A percentile compares a stretch with the other conserved stretches of the same genome.
Conservation (phyloP, 345 rosid species). For the Eucalyptus brandiana region DNA sequence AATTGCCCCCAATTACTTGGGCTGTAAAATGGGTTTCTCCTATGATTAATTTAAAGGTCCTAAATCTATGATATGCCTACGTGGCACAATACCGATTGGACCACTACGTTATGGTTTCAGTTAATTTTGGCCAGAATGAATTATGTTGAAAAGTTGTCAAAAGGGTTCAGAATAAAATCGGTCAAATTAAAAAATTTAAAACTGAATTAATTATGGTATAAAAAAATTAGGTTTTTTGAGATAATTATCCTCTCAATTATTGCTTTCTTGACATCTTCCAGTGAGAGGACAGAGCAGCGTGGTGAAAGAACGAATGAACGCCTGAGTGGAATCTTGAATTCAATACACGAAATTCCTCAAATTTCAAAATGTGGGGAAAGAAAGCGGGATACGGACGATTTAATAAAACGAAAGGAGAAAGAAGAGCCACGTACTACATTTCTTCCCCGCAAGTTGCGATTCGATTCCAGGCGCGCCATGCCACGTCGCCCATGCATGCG, state of each 20-base stretch:
- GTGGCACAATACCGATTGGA: fast-evolving
- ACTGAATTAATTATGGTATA: fast-evolving
- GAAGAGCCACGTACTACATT: neutral
- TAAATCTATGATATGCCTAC: neutral
- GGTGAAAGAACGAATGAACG: neutral
- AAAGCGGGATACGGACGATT: neutral
- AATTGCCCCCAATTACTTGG: neutral
- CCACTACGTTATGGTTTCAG: fast-evolving
- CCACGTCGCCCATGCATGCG: neutral
- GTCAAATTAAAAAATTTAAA: neutral
- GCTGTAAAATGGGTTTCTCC: neutral
- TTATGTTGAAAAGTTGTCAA: neutral
- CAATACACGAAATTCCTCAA: neutral
- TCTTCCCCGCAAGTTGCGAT: neutral
- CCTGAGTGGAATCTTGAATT: neutral
- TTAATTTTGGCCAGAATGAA: neutral
- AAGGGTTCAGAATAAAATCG: neutral
- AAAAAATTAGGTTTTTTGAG: too few relatives aligned
- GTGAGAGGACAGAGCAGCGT: neutral
- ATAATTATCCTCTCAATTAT: neutral
- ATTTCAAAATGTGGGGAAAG: neutral
- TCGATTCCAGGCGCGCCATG: neutral
- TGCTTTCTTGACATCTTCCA: neutral
- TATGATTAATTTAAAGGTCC: neutral
- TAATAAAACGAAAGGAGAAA: neutral